Base-by-base conservation (phyloP, 345 rosid species). In the Murraya koenigii region DNA sequence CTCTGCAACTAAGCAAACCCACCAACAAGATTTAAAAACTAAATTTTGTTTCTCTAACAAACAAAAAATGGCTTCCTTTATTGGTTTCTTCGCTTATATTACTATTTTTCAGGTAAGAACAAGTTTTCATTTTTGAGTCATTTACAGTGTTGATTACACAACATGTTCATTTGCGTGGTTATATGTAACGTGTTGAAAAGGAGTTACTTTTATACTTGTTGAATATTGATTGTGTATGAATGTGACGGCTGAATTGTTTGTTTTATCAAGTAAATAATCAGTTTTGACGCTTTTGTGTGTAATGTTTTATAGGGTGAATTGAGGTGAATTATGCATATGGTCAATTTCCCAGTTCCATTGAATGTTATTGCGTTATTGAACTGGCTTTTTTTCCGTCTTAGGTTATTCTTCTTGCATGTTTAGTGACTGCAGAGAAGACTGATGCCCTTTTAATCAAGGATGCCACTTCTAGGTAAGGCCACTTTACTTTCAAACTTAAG, bases 21-120 rank as follows among this genome's bases (percentile, higher is more conserved):
- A 47, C 63, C 44, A 63, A 9, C 25, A 28, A 59, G 8, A 58
- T 41, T 32, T 4, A 3, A 22, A 67, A 17, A 58, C 26, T 11
- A 1, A 28, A 60, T 55, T 36, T 38, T 26, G 6, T 10, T 60
- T 66, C 70, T 66, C 60, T 6, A 38, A n/a, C 7, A 44, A 32
- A 26, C 35, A 47, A n/a, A 26, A 55, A 36, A 85, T 85, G 87
- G 77, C 73, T 35, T 77, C 79, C 26, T 33, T 58, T 73, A 58
- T 47, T 71, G 33, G 72, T 70, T 75, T 76, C 20, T 38, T 82
- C 78, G 7, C 77, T 22, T 32, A 66, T n/a, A 35, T 75, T 74
- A 68, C 76, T 66, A 77, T 81, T 66, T 62, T 86, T 49, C 89
- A 76, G 90, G 93, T 71, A 86, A 75, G 58, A 22, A n/a, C 8